Evolutionary conservation across 495 filamentous ascomycete species (phyloP).

Genomic region (Viridothelium virens): DNA sequence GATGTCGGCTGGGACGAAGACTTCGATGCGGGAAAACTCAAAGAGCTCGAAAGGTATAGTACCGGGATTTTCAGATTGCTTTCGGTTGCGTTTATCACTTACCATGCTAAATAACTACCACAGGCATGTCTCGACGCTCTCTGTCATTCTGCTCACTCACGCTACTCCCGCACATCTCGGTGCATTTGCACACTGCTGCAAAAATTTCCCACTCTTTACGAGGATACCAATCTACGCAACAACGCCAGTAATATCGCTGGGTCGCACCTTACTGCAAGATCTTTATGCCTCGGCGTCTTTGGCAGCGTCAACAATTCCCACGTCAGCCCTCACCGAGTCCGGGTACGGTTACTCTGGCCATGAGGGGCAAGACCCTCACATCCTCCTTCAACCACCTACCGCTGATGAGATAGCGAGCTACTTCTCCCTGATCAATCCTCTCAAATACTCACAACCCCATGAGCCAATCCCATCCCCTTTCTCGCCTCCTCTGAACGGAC

Average conservation of each 20-base stretch:
- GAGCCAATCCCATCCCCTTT: conserved; percentile 78
- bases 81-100: too few species aligned
- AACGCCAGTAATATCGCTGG: conserved; percentile 82
- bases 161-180: conserved; percentile 83
- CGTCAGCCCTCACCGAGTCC: conserved; percentile 49
- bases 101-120: background rate
- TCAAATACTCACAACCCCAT: conserved; percentile 96
- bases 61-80: too few species aligned
- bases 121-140: conserved; percentile 83
- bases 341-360: conserved; percentile 34
- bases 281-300: conserved; percentile 84
- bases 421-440: conserved; percentile 82
- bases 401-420: conserved; percentile 83
- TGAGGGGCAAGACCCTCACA: conserved; percentile 37
- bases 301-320: conserved; percentile 68
- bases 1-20: conserved; percentile 94
- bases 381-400: conserved; percentile 74
- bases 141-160: conserved; percentile 90
- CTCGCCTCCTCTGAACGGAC: conserved; percentile 79
- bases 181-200: conserved; percentile 94
- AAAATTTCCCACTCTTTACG: conserved; percentile 83
- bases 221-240: conserved; percentile 96
- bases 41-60: conserved; percentile 73
- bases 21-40: conserved; percentile 72
- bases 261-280: conserved; percentile 83